These are phyloP conservation scores for Fusarium heterosporum DNA, from an alignment of 2,329 filamentous ascomycete species.

Conservation along the genomic window DNA sequence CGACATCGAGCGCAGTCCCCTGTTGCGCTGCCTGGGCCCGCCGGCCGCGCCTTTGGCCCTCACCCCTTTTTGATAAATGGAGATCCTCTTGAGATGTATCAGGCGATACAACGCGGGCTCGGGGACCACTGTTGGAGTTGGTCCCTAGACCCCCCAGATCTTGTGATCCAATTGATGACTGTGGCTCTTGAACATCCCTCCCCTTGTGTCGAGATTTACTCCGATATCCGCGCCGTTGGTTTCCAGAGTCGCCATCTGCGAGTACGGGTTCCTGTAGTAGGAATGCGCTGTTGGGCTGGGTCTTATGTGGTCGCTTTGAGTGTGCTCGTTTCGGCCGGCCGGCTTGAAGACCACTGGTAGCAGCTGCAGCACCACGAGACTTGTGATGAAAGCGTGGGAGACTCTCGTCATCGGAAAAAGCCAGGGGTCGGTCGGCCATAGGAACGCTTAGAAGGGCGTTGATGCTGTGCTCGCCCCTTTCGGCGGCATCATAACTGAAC, in stretches of 20 bases:
- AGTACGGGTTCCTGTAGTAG: constrained; percentile 60
- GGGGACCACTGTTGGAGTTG: constrained; percentile 25
- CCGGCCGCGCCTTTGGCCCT: constrained; percentile 27
- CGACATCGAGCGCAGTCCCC: constrained; percentile 67
- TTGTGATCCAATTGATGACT: constrained; percentile 24
- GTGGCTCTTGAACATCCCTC: constrained; percentile 35
- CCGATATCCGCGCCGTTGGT: constrained; percentile 46
- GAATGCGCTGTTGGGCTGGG: constrained; percentile 63
- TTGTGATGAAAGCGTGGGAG: constrained; percentile 42
- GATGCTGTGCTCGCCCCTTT: constrained; percentile 44
- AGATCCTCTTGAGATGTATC: constrained; percentile 47
- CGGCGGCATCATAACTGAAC: constrained; percentile 45
- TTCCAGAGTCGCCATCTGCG: constrained; percentile 49
- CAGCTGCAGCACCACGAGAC: constrained; percentile 31
- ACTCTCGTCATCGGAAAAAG: constrained; percentile 47
- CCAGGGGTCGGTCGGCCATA: constrained; percentile 43
- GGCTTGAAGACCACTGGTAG: constrained; percentile 34
- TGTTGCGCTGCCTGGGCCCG: constrained; percentile 34
- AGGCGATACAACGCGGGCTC: constrained; percentile 43
- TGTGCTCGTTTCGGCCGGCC: constrained; percentile 43
- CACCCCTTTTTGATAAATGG: constrained; percentile 39
- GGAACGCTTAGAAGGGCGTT: constrained; percentile 42
- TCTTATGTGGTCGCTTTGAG: constrained; percentile 53
- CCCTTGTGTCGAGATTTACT: constrained; percentile 40
- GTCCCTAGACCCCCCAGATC: constrained; percentile 43